Evolutionary conservation across 768 basidiomycete genomes (phyloP).

Genomic region (Tylopilus rubrobrunneus): DNA sequence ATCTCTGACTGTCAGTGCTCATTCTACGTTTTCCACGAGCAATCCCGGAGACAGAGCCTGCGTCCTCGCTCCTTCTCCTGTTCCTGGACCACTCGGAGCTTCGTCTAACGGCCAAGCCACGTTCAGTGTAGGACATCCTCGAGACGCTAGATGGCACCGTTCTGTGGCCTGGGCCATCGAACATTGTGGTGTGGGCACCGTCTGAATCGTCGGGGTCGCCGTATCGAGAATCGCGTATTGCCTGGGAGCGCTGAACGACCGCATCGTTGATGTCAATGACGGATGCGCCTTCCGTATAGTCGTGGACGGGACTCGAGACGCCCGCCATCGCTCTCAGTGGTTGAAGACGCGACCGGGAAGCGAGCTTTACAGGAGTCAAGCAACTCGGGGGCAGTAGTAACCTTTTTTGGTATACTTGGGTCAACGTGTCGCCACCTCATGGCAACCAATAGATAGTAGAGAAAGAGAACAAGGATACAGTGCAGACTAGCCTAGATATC

Average conservation of each 20-base stretch:
- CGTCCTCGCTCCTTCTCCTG: constrained; percentile 51
- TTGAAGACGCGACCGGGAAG: background rate
- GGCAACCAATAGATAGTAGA: background rate
- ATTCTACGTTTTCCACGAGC: constrained; percentile 37
- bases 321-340: constrained; percentile 12
- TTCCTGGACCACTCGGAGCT: constrained; percentile 50
- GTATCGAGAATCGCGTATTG: constrained; percentile 68
- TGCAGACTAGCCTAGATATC: constrained; percentile 63
- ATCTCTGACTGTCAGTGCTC: constrained; percentile 38
- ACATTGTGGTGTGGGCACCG: constrained; percentile 54
- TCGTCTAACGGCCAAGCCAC: constrained; percentile 38
- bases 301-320: constrained; percentile 31
- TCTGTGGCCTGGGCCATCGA: constrained; percentile 64
- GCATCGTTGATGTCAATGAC: constrained; percentile 67
- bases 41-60: constrained; percentile 29
- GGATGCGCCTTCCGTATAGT: constrained; percentile 88
- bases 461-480: background rate
- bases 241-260: constrained; percentile 44
- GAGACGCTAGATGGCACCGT: constrained; percentile 78
- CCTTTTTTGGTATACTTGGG: constrained; percentile 14
- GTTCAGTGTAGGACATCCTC: constrained; percentile 65
- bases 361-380: too few relatives aligned
- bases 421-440: background rate
- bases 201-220: constrained; percentile 43
- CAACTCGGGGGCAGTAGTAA: too few relatives aligned